Conservation (phyloP, 2,329 filamentous ascomycete species). For the Stenocarpella maydis region DNA sequence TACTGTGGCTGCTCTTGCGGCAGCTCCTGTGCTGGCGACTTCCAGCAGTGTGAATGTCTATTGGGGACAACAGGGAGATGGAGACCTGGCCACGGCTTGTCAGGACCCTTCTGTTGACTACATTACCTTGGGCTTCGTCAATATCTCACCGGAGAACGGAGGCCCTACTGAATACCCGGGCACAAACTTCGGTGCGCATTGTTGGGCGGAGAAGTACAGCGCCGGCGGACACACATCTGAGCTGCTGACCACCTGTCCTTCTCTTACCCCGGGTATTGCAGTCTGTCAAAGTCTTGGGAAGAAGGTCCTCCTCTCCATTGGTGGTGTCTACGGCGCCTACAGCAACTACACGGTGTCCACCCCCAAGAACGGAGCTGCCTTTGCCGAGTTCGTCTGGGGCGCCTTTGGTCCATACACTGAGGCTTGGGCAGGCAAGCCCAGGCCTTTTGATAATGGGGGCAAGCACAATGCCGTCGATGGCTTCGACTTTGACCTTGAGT, state of each 20-base stretch:
- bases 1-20: conserved; percentile 33
- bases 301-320: conserved; percentile 71
- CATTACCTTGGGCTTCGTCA: conserved; percentile 51
- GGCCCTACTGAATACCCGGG: conserved; percentile 45
- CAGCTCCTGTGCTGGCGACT: conserved; percentile 36
- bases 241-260: conserved; percentile 46
- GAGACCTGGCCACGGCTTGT: conserved; percentile 43
- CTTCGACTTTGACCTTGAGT: conserved; percentile 61
- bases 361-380: conserved; percentile 42
- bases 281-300: conserved; percentile 66
- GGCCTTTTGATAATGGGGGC: conserved; percentile 52
- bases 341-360: conserved; percentile 47
- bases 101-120: conserved; percentile 48
- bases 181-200: conserved; percentile 51
- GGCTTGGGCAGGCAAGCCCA: conserved; percentile 39
- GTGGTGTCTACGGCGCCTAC: conserved; percentile 52
- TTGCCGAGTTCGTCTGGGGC: conserved; percentile 49
- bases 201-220: conserved; percentile 44
- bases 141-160: conserved; percentile 49
- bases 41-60: conserved; percentile 34
- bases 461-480: conserved; percentile 56
- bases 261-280: conserved; percentile 46
- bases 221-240: conserved; percentile 41
- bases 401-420: conserved; percentile 47
- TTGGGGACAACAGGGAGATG: conserved; percentile 43